phyloP scores from a whole-genome alignment of 148 eudicot species.

The Rheum nobile region DNA sequence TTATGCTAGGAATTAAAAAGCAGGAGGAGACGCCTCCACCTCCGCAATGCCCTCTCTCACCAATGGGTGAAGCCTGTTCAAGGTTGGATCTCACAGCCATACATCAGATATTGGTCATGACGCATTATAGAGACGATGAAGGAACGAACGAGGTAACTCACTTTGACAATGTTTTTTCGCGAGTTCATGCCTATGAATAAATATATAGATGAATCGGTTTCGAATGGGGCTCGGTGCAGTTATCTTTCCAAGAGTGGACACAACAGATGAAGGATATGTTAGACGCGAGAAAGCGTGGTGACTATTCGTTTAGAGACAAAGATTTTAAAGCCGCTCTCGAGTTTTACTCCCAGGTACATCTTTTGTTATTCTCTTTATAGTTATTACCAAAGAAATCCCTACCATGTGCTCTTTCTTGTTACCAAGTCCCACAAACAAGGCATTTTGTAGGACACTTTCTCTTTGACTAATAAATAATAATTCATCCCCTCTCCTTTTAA shows the following conservation, averaged over 20 bases:
- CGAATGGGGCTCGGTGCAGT: not conserved
- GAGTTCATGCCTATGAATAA: not conserved
- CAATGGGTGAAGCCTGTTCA: constrained; percentile 18
- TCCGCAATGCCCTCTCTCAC: constrained; percentile 4
- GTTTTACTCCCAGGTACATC: constrained; percentile 14
- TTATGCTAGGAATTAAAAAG: constrained; percentile 11
- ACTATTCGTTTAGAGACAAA: constrained; percentile 10
- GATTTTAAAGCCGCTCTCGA: constrained; percentile 14
- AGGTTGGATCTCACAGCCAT: constrained; percentile 16
- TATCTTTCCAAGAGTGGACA: constrained; percentile 17
- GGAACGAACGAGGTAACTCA: constrained; percentile 11
- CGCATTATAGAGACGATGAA: constrained; percentile 16
- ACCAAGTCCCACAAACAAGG: no score
- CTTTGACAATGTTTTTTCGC: not conserved
- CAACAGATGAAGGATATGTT: constrained; percentile 17
- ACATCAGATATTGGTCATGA: constrained; percentile 14
- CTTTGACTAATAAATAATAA: no score
- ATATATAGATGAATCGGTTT: not conserved
- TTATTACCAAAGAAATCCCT: no score
- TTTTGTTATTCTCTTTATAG: not conserved
- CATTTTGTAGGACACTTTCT: no score
- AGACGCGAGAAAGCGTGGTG: constrained; percentile 14
- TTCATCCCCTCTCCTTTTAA: not conserved
- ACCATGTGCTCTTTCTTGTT: not conserved
- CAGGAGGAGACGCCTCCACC: constrained; percentile 3